Base-by-base conservation (phyloP, 768 basidiomycete species). In the Leccinum rimulosum region DNA sequence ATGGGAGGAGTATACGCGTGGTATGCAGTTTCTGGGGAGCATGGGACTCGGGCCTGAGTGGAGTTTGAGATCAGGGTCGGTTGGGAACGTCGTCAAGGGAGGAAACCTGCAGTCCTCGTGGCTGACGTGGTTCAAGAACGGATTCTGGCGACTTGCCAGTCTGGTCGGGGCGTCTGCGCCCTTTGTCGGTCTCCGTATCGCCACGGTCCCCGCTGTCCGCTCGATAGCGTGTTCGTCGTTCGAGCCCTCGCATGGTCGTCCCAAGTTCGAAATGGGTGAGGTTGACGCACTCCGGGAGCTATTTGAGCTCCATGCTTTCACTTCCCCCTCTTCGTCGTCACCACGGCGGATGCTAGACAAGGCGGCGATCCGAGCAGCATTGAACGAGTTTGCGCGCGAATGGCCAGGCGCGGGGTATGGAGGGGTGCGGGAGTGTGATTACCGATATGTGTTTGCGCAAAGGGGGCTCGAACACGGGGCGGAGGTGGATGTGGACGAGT, bases 401-500 rank as follows among this genome's bases (percentile, higher is more conserved):
- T 70, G 70, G 65, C 66, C 70, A 0, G 70, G 68, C 0, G 66
- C 68, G 14, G 85, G 82, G 30, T 90, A 91, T 64, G 84, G 83
- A 63, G 80, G 76, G 14, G 76, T 89, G 58, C 76, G 81, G 54
- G 71, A 76, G 47, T 83, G 84, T 62, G 90, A 93, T 61, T 79
- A 86, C 47, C 81, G 85, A 35, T 89, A 92, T 69, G 91, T 93
- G 1, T 79, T 95, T 54, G 80, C 81, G 56, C 86, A 89, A 70
- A 86, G 89, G 60, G 94, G 91, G 4, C 84, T 91, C 71, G 74
- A 77, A 52, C 73, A 74, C 22, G 77, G 80, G 65, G 72, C 73
- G 30, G 80, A 81, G 28, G 74, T 97, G 50, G 84, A 87, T 61
- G 85, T 93, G 66, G 90, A 95, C 63, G 91, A 92, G 68, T 95